Evolutionary conservation across 371 early-diverging fungal species (phyloP).

Genomic region (Choanephora cucurbitarum): DNA sequence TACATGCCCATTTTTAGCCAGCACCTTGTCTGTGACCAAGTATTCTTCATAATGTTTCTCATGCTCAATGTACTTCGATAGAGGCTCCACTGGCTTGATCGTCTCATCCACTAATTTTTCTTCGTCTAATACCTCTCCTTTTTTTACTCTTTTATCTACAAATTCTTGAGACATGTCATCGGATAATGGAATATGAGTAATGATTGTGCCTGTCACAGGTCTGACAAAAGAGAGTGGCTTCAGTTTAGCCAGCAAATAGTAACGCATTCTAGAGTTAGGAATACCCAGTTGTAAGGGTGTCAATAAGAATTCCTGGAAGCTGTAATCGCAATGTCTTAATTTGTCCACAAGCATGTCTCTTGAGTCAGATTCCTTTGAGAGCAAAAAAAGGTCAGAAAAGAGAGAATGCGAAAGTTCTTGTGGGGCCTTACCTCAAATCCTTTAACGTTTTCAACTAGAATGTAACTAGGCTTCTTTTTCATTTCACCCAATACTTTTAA

Average conservation of each 20-base stretch:
- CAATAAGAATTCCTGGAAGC: conserved; percentile 64
- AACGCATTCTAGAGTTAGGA: conserved; percentile 72
- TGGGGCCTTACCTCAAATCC: conserved; percentile 81
- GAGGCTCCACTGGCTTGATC: conserved; percentile 32
- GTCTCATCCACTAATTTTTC: conserved; percentile 31
- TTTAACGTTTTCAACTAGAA: conserved; percentile 83
- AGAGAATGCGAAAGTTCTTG: too few species aligned
- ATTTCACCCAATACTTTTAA: conserved; percentile 63
- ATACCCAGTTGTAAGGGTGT: conserved; percentile 71
- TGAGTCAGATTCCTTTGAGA: conserved; percentile 57
- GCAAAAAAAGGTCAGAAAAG: not conserved
- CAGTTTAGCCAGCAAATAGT: conserved; percentile 60
- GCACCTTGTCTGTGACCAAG: conserved; percentile 46
- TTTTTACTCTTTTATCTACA: conserved; percentile 23
- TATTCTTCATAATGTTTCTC: conserved; percentile 20
- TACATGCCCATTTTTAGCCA: conserved; percentile 62
- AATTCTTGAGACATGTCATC: conserved; percentile 33
- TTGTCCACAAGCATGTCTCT: conserved; percentile 55
- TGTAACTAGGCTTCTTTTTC: conserved; percentile 63
- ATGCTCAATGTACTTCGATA: conserved; percentile 35
- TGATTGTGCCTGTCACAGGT: conserved; percentile 46
- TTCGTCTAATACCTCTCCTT: conserved; percentile 18
- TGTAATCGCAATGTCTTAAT: conserved; percentile 51
- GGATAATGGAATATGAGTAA: conserved; percentile 54
- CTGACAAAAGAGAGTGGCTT: conserved; percentile 45